phyloP scores from a whole-genome alignment of 2,329 filamentous ascomycete species.

The Rhynchosporium secalis region DNA sequence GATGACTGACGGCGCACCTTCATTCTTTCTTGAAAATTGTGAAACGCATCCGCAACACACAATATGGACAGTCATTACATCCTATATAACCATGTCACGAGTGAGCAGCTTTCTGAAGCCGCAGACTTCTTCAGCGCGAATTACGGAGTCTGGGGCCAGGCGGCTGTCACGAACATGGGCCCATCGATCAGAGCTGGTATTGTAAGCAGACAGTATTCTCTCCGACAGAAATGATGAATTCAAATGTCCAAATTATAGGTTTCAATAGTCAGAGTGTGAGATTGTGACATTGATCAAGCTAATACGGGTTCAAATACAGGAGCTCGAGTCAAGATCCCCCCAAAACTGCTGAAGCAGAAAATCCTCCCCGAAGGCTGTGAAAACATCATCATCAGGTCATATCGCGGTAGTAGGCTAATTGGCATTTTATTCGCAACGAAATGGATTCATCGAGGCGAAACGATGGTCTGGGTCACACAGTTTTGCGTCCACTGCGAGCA shows the following conservation, averaged over 20 bases:
- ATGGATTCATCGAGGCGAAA: not conserved
- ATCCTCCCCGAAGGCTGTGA: not conserved
- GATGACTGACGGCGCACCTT: not conserved
- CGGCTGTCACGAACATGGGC: conserved; percentile 16
- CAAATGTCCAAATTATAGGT: no score
- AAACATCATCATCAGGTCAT: not conserved
- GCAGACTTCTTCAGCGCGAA: conserved; percentile 22
- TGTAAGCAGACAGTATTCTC: not conserved
- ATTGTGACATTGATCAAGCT: not conserved
- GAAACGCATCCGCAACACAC: not conserved
- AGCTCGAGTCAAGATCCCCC: conserved; percentile 17
- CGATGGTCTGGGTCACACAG: conserved; percentile 22
- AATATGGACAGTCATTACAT: not conserved
- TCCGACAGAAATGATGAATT: not conserved
- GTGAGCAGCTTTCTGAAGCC: conserved; percentile 17
- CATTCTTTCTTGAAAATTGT: not conserved
- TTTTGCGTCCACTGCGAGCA: conserved; percentile 9
- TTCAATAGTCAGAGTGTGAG: not conserved
- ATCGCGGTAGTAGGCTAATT: not conserved
- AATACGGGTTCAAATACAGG: not conserved
- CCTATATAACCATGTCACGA: conserved; percentile 7
- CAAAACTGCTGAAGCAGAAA: conserved; percentile 7
- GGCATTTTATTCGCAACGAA: conserved; percentile 15
- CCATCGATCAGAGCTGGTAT: conserved; percentile 10
- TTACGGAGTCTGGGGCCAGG: conserved; percentile 25